Conservation (phyloP, 1,139 yeast genomes). For the Geotrichum klebahnii region DNA sequence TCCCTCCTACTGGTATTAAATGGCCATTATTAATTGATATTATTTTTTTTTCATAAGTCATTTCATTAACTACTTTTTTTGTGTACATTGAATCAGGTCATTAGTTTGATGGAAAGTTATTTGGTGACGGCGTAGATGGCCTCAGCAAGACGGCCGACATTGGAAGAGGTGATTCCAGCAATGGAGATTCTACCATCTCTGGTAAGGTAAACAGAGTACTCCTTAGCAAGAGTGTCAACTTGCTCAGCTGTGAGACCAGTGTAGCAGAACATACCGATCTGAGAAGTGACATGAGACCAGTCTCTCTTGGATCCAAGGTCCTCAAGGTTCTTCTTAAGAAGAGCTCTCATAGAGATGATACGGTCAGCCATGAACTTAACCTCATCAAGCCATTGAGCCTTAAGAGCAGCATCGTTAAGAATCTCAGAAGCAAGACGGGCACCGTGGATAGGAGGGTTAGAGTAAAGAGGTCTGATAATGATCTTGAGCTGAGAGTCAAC, state of each 20-base stretch:
- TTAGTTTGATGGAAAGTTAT: conserved; percentile 13
- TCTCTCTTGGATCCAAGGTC: conserved; percentile 73
- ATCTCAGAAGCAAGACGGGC: conserved; percentile 85
- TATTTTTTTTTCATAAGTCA: not conserved
- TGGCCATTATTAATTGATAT: not conserved
- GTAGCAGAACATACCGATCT: conserved; percentile 95
- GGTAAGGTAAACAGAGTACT: conserved; percentile 73
- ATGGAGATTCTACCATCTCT: conserved; percentile 81
- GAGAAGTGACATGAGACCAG: conserved; percentile 90
- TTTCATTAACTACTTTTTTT: conserved; percentile 1
- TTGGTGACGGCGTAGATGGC: conserved; percentile 52
- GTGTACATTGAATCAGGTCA: not conserved
- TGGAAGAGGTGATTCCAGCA: conserved; percentile 83
- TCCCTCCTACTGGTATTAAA: too few relatives aligned
- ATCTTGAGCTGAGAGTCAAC: conserved; percentile 73
- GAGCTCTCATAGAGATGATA: conserved; percentile 70
- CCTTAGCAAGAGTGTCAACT: conserved; percentile 71
- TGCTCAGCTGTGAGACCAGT: conserved; percentile 80
- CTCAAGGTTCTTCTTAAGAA: conserved; percentile 59
- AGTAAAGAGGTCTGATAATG: conserved; percentile 76
- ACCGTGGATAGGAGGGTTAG: conserved; percentile 95
- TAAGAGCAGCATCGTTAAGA: conserved; percentile 59
- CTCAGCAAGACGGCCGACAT: conserved; percentile 73
- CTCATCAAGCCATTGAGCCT: conserved; percentile 79
- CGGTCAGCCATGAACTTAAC: conserved; percentile 85